Conservation (phyloP, 164 flowering plant species). For the Warburgia ugandensis region DNA sequence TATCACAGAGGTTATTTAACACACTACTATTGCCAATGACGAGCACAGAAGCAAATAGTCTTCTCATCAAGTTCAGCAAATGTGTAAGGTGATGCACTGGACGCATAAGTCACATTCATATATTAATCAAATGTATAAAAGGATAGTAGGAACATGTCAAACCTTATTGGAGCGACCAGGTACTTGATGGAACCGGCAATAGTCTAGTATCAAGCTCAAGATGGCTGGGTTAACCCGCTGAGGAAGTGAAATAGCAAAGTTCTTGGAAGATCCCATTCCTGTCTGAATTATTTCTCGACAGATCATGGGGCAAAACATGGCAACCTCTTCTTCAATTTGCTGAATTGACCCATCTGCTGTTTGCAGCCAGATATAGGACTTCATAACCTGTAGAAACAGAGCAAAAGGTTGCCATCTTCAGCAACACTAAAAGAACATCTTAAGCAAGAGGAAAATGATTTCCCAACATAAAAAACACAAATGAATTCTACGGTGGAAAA, state of each 20-base stretch:
- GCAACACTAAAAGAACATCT: neutral
- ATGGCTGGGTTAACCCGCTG: slow-evolving; percentile 69
- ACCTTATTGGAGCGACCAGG: slow-evolving; percentile 95
- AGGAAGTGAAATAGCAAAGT: slow-evolving; percentile 72
- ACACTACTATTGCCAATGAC: no score
- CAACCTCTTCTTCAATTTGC: slow-evolving; percentile 94
- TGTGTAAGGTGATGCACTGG: neutral
- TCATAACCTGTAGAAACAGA: slow-evolving; percentile 43
- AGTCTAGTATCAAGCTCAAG: slow-evolving; percentile 73
- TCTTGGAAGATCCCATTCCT: slow-evolving; percentile 79
- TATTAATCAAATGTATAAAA: neutral
- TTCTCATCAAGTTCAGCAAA: no score
- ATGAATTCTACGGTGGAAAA: neutral
- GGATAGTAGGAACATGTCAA: neutral
- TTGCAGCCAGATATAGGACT: slow-evolving; percentile 89
- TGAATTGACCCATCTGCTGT: slow-evolving; percentile 90
- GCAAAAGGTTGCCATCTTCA: neutral
- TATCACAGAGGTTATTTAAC: no score
- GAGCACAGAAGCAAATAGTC: no score
- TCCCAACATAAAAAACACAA: neutral
- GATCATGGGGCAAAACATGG: slow-evolving; percentile 87
- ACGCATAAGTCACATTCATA: neutral
- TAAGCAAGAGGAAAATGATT: neutral
- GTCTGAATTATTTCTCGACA: slow-evolving; percentile 65
- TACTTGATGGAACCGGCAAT: slow-evolving; percentile 89